Conservation (phyloP, 495 filamentous ascomycete species). For the Sporormia fimetaria region DNA sequence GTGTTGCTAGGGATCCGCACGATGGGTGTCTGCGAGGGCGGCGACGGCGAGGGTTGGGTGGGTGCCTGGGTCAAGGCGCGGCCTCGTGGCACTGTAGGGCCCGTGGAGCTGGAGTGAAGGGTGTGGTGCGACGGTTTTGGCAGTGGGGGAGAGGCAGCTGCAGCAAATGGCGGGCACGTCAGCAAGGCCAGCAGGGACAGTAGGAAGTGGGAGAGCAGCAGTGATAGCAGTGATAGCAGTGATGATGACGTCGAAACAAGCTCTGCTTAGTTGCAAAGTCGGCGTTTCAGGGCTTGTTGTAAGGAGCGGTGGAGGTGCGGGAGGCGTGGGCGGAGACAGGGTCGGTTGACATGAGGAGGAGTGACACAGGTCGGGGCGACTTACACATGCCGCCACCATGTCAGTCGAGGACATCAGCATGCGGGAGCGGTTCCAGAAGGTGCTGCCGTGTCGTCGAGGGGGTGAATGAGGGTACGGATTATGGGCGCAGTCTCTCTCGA, state of each 20-base stretch:
- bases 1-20: slow-evolving; percentile 20
- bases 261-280: no score
- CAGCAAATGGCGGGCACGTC: slow-evolving; percentile 12
- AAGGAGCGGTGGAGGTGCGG: neutral
- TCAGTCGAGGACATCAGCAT: neutral
- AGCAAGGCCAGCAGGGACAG: slow-evolving; percentile 8
- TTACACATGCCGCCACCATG: slow-evolving; percentile 1
- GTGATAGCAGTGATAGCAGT: no score
- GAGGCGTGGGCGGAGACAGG: neutral
- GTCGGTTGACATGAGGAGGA: slow-evolving; percentile 1
- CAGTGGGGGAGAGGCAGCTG: slow-evolving; percentile 23
- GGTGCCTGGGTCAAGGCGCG: slow-evolving; percentile 28
- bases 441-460: no score
- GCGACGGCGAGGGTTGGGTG: slow-evolving; percentile 24
- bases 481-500: no score
- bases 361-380: slow-evolving; percentile 17
- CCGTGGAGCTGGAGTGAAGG: slow-evolving; percentile 28
- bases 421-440: slow-evolving; percentile 1
- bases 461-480: no score
- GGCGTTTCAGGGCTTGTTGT: slow-evolving; percentile 2
- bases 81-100: slow-evolving; percentile 27
- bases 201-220: neutral
- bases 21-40: slow-evolving; percentile 28
- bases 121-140: slow-evolving; percentile 25
- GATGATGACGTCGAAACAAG: slow-evolving; percentile 23